phyloP scores from a whole-genome alignment of 2,329 filamentous ascomycete genomes.

The Colletotrichum sidae region DNA sequence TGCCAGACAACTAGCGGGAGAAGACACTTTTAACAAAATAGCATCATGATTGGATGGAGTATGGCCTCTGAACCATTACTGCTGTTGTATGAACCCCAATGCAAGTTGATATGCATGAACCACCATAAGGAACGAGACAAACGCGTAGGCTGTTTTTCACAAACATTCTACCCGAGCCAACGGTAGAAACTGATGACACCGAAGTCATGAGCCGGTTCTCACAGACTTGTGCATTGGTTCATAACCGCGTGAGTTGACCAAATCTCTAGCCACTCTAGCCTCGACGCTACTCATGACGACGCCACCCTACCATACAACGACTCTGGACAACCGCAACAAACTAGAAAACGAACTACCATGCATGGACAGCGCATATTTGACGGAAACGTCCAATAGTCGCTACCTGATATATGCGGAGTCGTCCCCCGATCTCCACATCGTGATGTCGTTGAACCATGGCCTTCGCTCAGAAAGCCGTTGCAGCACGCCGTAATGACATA shows the following conservation, averaged over 20 bases:
- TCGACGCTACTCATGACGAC: conserved; percentile 6
- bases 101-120: too few species aligned
- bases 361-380: not conserved
- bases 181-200: conserved; percentile 5
- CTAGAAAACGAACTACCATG: not conserved
- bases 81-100: too few species aligned
- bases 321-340: not conserved
- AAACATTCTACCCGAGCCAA: not conserved
- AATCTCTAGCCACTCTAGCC: conserved; percentile 23
- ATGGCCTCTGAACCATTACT: too few species aligned
- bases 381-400: not conserved
- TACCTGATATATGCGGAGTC: conserved; percentile 10
- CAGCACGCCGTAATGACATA: not conserved
- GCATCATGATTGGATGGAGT: too few species aligned
- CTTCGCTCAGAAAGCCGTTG: too few species aligned
- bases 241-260: not conserved
- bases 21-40: too few species aligned
- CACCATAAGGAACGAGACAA: too few species aligned
- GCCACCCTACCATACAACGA: not conserved
- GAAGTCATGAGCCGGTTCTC: conserved; percentile 13
- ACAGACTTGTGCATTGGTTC: conserved; percentile 5
- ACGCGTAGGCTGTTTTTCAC: too few species aligned
- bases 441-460: too few species aligned
- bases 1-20: too few species aligned
- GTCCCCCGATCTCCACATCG: too few species aligned